Conservation (phyloP, 2,329 filamentous ascomycete genomes). For the Orbilia javanica region DNA sequence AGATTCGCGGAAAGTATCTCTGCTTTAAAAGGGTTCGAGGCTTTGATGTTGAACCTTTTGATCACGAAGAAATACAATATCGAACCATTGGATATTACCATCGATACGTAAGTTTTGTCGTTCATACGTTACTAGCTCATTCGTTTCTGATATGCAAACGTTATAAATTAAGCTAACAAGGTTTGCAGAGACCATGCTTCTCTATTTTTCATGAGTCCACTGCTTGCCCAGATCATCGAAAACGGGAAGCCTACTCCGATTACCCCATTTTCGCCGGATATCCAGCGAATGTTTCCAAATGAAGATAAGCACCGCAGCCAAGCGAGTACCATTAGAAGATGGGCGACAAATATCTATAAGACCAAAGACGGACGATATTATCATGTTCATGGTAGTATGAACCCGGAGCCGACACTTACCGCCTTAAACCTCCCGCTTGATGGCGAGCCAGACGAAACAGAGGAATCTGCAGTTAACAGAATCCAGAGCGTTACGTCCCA, state of each 20-base stretch:
- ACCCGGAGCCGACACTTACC: conserved; percentile 66
- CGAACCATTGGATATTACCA: conserved; percentile 64
- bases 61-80: conserved; percentile 67
- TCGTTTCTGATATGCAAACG: too few relatives aligned
- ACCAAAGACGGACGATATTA: conserved; percentile 68
- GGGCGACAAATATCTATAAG: conserved; percentile 68
- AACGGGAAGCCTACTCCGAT: conserved; percentile 18
- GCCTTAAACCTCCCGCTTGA: conserved; percentile 64
- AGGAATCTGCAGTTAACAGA: conserved; percentile 63
- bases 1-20: conserved; percentile 71
- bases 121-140: too few relatives aligned
- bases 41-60: conserved; percentile 67
- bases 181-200: conserved; percentile 65
- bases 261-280: conserved; percentile 36
- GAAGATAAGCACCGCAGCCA: conserved; percentile 60
- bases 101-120: conserved; percentile 67
- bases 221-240: conserved; percentile 55
- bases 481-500: conserved; percentile 64
- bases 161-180: conserved; percentile 19
- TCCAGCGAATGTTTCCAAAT: conserved; percentile 59
- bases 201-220: conserved; percentile 66
- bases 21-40: conserved; percentile 69
- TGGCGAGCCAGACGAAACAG: conserved; percentile 59
- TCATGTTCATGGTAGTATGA: conserved; percentile 68
- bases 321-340: conserved; percentile 62